Conservation (phyloP, 2,329 filamentous ascomycete species). For the Talaromyces sp. region DNA sequence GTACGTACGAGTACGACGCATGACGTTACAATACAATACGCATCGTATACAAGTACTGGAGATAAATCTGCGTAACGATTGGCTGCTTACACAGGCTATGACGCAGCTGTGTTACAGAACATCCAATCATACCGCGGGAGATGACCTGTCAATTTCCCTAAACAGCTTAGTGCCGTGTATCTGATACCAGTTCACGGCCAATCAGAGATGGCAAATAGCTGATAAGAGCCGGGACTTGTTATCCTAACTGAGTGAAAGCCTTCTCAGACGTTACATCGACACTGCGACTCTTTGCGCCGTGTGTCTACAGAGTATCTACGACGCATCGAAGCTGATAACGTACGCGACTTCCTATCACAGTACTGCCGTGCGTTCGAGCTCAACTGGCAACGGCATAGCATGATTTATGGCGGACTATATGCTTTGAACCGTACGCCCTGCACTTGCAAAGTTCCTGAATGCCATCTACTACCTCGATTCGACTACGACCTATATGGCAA, state of each 20-base stretch:
- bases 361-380: neutral
- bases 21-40: neutral
- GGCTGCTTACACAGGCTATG: too few relatives aligned
- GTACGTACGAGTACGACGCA: too few relatives aligned
- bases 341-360: neutral
- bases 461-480: neutral
- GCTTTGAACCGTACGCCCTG: neutral
- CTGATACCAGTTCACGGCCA: neutral
- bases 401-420: neutral
- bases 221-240: neutral
- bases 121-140: neutral
- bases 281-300: too few relatives aligned
- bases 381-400: neutral
- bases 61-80: neutral
- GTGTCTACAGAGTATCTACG: neutral
- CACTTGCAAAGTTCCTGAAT: too few relatives aligned
- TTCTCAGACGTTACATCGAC: neutral
- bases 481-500: slow-evolving; percentile 2
- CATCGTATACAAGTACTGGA: neutral
- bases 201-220: neutral
- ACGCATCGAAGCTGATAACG: neutral
- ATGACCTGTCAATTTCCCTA: neutral
- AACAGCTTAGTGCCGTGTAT: neutral
- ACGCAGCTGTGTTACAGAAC: neutral
- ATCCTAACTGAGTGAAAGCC: neutral